Base-by-base conservation (phyloP, 2,329 filamentous ascomycete genomes). In the Colletotrichum sp. region DNA sequence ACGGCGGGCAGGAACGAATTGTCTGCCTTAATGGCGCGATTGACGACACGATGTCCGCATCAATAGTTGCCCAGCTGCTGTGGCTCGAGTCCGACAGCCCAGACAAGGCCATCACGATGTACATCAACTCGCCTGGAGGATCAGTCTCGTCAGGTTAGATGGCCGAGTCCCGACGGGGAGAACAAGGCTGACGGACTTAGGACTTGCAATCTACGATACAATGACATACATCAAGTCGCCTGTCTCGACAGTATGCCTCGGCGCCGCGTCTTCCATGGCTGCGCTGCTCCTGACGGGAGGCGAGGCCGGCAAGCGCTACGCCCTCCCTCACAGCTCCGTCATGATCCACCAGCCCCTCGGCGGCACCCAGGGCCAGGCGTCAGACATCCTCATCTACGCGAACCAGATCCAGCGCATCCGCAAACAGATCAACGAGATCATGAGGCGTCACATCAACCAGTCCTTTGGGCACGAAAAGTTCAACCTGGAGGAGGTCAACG, bases 291-390 rank as follows among this genome's bases (percentile, higher is more conserved):
- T 99, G 1, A 94, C 94, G 64, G 97, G 96, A 63, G 97, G 98
- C 25, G 92, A 95, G 74, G 90, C 94, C 1, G 96, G 96, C 19
- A 95, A 97, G 84, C 90, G 97, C 48, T 98, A 93, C 84, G 96
- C 95, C 71, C 90, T 99, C 39, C 96, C 96, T n/a, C 96, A 99
- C 84, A 95, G 93, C 80, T 94, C 95, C 69, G 94, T 99, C 82
- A 99, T 99, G 97, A 93, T 99, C 71, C 97, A 99, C 86, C 97
- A 99, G 84, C 97, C 98, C 1, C 93, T 94, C 4, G 96, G 96
- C 63, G 92, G 92, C 1, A 93, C 92, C 6, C 86, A 89, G 74
- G 92, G 92, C 1, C 92, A 91, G 79, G 91, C 92, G 5, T 90
- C 91, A 5, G 97, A 99, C 82, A 98, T 99, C 78, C 91, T 98